phyloP scores from a whole-genome alignment of 2,329 filamentous ascomycete genomes.

The Dothiorella sarmentorum region DNA sequence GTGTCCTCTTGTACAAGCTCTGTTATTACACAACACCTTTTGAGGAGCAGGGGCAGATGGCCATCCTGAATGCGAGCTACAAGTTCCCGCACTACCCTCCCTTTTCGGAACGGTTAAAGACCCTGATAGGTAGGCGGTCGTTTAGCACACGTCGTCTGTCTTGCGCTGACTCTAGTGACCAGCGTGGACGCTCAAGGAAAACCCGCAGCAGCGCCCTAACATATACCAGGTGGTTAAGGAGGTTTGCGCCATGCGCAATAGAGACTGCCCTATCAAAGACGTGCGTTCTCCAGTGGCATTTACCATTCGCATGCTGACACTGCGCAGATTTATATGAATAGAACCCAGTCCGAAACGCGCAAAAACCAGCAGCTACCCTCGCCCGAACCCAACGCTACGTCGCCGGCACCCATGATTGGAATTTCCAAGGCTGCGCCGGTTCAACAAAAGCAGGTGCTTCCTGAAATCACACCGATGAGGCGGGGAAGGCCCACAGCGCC shows the following conservation, averaged over 20 bases:
- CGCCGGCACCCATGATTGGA: conserved; percentile 63
- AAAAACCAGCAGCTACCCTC: conserved; percentile 59
- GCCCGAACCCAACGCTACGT: conserved; percentile 50
- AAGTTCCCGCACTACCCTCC: conserved; percentile 83
- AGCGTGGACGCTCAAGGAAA: conserved; percentile 89
- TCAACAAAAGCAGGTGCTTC: conserved; percentile 68
- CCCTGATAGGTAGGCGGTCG: conserved; percentile 69
- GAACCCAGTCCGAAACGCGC: conserved; percentile 63
- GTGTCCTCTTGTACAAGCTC: conserved; percentile 92
- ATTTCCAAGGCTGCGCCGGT: conserved; percentile 76
- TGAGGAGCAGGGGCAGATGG: conserved; percentile 95
- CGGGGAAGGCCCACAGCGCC: conserved; percentile 69
- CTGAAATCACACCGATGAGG: conserved; percentile 91
- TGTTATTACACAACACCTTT: conserved; percentile 99
- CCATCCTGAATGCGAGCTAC: conserved; percentile 93
- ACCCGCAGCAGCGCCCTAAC: conserved; percentile 75
- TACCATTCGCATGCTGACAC: conserved; percentile 24
- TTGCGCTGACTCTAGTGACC: conserved; percentile 18
- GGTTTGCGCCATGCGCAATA: conserved; percentile 82
- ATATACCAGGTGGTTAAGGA: conserved; percentile 92
- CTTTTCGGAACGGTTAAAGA: conserved; percentile 87
- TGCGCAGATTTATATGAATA: conserved; percentile 47
- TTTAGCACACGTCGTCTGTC: neutral
- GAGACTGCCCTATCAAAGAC: conserved; percentile 82
- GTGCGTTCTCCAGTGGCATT: conserved; percentile 50